phyloP scores from a whole-genome alignment of 306 rosid species.

The Phaseolus lunatus region DNA sequence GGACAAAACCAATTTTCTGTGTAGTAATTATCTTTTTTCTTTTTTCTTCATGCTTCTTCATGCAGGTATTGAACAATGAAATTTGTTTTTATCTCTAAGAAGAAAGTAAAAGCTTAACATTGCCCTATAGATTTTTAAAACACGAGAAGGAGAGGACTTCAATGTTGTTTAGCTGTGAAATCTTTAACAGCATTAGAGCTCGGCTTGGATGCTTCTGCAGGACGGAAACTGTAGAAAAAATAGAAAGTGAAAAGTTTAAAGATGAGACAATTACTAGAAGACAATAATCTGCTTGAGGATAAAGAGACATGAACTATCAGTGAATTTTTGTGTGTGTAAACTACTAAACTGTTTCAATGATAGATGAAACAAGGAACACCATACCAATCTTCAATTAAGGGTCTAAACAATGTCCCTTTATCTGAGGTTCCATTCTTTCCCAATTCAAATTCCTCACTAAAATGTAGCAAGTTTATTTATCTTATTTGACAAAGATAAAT shows the following conservation, averaged over 20 bases:
- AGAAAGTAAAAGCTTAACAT: not conserved
- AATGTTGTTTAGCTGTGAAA: not conserved
- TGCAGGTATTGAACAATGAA: not conserved
- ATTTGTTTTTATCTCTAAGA: not conserved
- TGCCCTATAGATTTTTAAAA: not conserved
- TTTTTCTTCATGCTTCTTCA: not conserved
- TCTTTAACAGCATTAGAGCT: not conserved
- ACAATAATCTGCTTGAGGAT: not conserved
- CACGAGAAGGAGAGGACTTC: not conserved
- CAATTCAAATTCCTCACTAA: not conserved
- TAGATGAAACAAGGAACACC: not conserved
- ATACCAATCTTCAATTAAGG: not conserved
- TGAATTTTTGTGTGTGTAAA: conserved; percentile 1
- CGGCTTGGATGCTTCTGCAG: not conserved
- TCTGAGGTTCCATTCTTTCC: not conserved
- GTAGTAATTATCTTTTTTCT: not conserved
- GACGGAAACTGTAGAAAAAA: not conserved
- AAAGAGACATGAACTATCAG: not conserved
- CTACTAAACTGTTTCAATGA: not conserved
- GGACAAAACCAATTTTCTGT: not conserved
- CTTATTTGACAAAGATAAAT: not conserved
- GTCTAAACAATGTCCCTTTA: not conserved
- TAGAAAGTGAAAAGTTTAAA: not conserved
- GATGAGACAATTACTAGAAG: not conserved
- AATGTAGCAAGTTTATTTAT: too few relatives aligned